Evolutionary conservation across 2,329 filamentous ascomycete species (phyloP).

Genomic region (Penicillium sp.): DNA sequence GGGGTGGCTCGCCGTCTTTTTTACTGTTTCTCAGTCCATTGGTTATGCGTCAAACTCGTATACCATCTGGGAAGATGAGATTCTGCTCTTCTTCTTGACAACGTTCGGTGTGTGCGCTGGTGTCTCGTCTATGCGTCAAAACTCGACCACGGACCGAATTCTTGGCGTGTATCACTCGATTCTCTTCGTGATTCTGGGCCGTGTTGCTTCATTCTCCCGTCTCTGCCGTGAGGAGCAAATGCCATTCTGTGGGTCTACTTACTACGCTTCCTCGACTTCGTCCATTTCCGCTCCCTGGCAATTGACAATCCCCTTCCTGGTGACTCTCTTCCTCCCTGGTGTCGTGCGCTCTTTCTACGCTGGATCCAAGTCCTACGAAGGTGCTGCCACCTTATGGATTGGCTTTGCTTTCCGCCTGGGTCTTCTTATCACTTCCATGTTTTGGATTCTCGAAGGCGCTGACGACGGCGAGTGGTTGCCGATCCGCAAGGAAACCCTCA

Average conservation of each 20-base stretch:
- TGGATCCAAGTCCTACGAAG: constrained; percentile 84
- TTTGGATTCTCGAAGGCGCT: constrained; percentile 88
- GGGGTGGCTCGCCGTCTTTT: constrained; percentile 82
- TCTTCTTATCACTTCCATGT: constrained; percentile 73
- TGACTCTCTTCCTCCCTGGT: constrained; percentile 71
- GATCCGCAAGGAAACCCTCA: constrained; percentile 64
- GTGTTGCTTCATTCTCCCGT: constrained; percentile 81
- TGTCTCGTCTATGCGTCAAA: constrained; percentile 73
- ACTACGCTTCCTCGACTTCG: constrained; percentile 87
- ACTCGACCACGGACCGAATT: constrained; percentile 66
- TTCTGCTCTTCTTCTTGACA: constrained; percentile 84
- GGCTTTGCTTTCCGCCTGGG: constrained; percentile 75
- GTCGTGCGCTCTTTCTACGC: constrained; percentile 80
- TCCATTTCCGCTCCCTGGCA: constrained; percentile 95
- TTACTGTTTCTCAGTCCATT: constrained; percentile 83
- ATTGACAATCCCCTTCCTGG: constrained; percentile 73
- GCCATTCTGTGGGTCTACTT: constrained; percentile 93
- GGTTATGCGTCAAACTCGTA: constrained; percentile 98
- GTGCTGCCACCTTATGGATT: constrained; percentile 82
- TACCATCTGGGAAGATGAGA: constrained; percentile 98
- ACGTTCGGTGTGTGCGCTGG: constrained; percentile 81
- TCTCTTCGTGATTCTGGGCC: constrained; percentile 76
- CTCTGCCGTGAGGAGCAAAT: constrained; percentile 98
- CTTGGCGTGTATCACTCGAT: constrained; percentile 83
- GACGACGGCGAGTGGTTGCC: constrained; percentile 80